Base-by-base conservation (phyloP, 2,329 filamentous ascomycete species). In the Fusarium citri region DNA sequence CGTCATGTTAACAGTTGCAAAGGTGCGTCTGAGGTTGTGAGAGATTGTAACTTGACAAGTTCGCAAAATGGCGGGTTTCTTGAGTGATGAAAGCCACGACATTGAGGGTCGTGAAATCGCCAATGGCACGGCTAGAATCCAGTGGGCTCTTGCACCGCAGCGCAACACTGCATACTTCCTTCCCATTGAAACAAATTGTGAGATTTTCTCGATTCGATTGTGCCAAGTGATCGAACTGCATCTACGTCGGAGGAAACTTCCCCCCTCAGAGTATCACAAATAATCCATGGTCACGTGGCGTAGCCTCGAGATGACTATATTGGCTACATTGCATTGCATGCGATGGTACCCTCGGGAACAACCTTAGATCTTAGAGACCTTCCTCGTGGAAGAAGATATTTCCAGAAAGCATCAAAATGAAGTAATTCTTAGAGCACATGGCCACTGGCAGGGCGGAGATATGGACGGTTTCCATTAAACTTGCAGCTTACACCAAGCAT, bases 1-100 rank as follows among this genome's bases (percentile, higher is more conserved):
- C 50, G 72, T 69, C 78, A 79, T 79, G 50, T 64, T 77, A 66
- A 73, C 66, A 14, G 77, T 72, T 65, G 77, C 76, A 55, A 80
- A 76, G 58, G 71, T 69, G 61, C 76, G 74, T 61, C 68, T 71
- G 14, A 73, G 55, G 42, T 71, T 76, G 51, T 64, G 68, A 50
- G 58, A 68, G 63, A 74, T 59, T 50, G 72, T 73, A 45, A 64
- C 61, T 61, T 74, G 72, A 34, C 59, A 69, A 56, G 63, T 68
- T 69, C 67, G 72, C 60, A 74, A 64, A 65, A 64, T 65, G 53
- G 69, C 41, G 59, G 72, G 69, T 64, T 74, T 76, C 69, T 71
- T 76, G 58, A 76, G 50, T 48, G 69, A 62, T n/a, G 72, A 69
- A 60, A 74, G 56, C 74, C 72, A 76, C 71, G 72, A 74, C 75